phyloP scores from a whole-genome alignment of 73 alveolate species.

The Stentor coeruleus region DNA sequence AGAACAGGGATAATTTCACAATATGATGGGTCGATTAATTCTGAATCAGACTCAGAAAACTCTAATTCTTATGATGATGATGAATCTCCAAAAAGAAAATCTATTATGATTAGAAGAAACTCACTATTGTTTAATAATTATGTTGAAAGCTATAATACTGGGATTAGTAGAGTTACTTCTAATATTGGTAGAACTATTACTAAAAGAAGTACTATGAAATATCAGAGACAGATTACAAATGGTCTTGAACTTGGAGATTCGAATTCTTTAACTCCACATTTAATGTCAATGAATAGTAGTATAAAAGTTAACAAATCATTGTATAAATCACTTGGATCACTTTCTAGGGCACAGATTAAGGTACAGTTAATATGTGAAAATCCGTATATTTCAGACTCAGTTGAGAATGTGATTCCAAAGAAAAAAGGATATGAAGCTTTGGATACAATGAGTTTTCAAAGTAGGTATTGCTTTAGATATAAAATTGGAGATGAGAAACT shows the following conservation, averaged over 20 bases:
- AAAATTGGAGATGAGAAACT: neutral
- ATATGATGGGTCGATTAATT: neutral
- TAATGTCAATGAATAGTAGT: neutral
- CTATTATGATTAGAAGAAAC: neutral
- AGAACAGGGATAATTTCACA: neutral
- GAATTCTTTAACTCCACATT: neutral
- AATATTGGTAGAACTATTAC: neutral
- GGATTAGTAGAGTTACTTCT: neutral
- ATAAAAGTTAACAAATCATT: neutral
- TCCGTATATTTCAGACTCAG: neutral
- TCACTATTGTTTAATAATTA: neutral
- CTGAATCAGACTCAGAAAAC: conserved; percentile 7
- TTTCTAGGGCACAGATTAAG: neutral
- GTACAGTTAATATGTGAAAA: neutral
- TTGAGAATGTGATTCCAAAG: neutral
- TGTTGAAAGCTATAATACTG: neutral
- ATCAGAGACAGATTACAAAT: neutral
- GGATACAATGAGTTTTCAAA: neutral
- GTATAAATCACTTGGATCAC: neutral
- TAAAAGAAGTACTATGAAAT: neutral
- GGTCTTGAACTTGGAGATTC: neutral
- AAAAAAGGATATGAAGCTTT: neutral
- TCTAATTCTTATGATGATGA: too few relatives aligned
- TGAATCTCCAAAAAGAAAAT: neutral
- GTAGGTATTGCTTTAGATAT: neutral